These are phyloP conservation scores for Rhynchospora tenuis DNA, from an alignment of 176 grass and related monocot species.

Conservation along the genomic window DNA sequence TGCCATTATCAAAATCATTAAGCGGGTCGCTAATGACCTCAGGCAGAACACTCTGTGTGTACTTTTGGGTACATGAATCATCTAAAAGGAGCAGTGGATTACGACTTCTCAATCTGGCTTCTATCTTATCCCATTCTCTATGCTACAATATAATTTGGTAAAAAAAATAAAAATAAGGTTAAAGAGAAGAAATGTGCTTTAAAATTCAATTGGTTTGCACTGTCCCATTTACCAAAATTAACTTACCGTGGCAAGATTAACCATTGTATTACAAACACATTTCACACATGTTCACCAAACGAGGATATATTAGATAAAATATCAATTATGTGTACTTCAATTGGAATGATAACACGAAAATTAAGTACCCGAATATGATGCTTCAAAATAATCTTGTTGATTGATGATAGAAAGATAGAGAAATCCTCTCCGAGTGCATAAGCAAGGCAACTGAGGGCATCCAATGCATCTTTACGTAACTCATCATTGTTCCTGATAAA, in stretches of 20 bases:
- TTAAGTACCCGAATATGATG: constrained; percentile 68
- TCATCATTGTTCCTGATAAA: constrained; percentile 80
- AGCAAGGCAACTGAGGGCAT: constrained; percentile 91
- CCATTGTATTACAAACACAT: neutral
- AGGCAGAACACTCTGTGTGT: constrained; percentile 43
- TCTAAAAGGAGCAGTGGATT: constrained; percentile 50
- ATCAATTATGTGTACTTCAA: neutral
- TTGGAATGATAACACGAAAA: neutral
- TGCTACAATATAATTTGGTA: constrained; percentile 48
- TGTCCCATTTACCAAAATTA: neutral
- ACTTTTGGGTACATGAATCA: constrained; percentile 65
- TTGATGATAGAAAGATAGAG: constrained; percentile 75
- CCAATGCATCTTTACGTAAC: constrained; percentile 78
- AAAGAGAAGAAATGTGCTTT: neutral
- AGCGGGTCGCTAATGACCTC: constrained; percentile 84
- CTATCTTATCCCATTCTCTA: constrained; percentile 83
- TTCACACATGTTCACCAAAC: constrained; percentile 2
- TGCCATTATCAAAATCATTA: constrained; percentile 59
- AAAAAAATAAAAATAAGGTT: constrained; percentile 15
- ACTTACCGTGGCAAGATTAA: neutral
- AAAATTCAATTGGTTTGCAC: neutral
- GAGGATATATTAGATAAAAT: neutral
- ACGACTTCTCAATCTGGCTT: constrained; percentile 56
- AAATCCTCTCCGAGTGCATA: constrained; percentile 94
- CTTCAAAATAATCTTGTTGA: constrained; percentile 86